Percentiles rank a stretch among this genome's conserved stretches.
phyloP scores from a whole-genome alignment of 305 asterid genomes.

The Ruellia speciosa region DNA sequence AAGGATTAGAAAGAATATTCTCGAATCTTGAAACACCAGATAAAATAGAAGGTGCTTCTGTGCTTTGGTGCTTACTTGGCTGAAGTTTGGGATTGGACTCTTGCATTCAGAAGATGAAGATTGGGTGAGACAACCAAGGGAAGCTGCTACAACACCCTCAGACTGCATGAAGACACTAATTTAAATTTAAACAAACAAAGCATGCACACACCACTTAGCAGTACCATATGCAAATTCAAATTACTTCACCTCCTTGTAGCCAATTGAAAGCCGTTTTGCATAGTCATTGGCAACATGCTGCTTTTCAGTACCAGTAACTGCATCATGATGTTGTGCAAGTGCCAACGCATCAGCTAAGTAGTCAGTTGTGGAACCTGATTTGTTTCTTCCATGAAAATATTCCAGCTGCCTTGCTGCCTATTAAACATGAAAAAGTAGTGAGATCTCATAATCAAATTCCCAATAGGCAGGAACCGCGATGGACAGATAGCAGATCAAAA shows the following conservation, averaged over 20 bases:
- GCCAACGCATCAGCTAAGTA: constrained; percentile 68
- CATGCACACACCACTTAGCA: background rate
- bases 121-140: constrained; percentile 68
- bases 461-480: constrained; percentile 3
- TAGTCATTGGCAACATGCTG: constrained; percentile 83
- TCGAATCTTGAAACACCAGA: background rate
- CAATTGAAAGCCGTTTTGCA: constrained; percentile 68
- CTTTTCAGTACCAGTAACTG: constrained; percentile 72
- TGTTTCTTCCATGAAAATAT: constrained; percentile 47
- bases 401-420: constrained; percentile 85
- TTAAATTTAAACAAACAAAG: constrained; percentile 8
- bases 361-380: constrained; percentile 55
- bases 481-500: constrained; percentile 17
- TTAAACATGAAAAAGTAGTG: background rate
- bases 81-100: constrained; percentile 40
- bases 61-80: constrained; percentile 45
- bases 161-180: constrained; percentile 46
- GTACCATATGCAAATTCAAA: constrained; percentile 8
- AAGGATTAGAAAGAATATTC: background rate
- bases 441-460: constrained; percentile 8
- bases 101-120: constrained; percentile 47
- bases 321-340: constrained; percentile 83
- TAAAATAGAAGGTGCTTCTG: constrained; percentile 7
- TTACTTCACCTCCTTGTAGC: constrained; percentile 58
- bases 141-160: constrained; percentile 58